phyloP scores from a whole-genome alignment of 2,329 filamentous ascomycete species.

The Microascus cirrosus region DNA sequence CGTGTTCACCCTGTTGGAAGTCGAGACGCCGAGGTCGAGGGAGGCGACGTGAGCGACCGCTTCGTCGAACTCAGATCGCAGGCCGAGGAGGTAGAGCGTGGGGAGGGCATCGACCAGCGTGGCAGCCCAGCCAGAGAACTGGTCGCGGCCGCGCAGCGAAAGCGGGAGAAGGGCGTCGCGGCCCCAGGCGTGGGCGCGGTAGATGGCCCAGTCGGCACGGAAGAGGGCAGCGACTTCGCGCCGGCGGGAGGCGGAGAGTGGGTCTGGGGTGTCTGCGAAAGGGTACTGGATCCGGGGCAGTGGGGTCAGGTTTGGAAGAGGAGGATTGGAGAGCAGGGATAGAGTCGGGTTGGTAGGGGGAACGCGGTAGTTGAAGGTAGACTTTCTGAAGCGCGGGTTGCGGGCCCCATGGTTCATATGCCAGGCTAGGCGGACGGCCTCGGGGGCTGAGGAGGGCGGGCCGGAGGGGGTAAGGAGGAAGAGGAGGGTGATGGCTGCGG shows the following conservation, averaged over 20 bases:
- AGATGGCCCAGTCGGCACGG: slow-evolving; percentile 45
- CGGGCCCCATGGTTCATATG: slow-evolving; percentile 2
- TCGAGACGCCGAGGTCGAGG: slow-evolving; percentile 51
- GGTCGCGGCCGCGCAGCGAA: slow-evolving; percentile 36
- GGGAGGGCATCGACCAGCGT: slow-evolving; percentile 59
- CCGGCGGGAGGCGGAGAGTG: slow-evolving; percentile 18
- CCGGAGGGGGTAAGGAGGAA: neutral
- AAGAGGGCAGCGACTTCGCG: slow-evolving; percentile 38
- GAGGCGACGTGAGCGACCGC: slow-evolving; percentile 45
- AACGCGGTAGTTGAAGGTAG: slow-evolving; percentile 27
- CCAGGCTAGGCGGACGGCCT: neutral
- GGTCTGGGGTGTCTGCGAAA: slow-evolving; percentile 16
- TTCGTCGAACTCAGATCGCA: slow-evolving; percentile 53
- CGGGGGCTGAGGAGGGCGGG: neutral
- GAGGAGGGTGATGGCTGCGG: neutral
- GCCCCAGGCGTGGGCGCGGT: slow-evolving; percentile 52
- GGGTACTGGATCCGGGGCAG: slow-evolving; percentile 24
- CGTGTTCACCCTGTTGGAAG: slow-evolving; percentile 40
- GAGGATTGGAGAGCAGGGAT: slow-evolving; percentile 12
- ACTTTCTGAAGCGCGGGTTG: slow-evolving; percentile 7
- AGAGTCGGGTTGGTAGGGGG: slow-evolving; percentile 13
- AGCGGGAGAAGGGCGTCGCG: slow-evolving; percentile 52
- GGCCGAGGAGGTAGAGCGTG: slow-evolving; percentile 62
- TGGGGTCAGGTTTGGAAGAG: slow-evolving; percentile 8
- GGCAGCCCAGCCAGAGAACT: slow-evolving; percentile 57